Base-by-base conservation (phyloP, 2,329 filamentous ascomycete species). In the Penicillium sp. region DNA sequence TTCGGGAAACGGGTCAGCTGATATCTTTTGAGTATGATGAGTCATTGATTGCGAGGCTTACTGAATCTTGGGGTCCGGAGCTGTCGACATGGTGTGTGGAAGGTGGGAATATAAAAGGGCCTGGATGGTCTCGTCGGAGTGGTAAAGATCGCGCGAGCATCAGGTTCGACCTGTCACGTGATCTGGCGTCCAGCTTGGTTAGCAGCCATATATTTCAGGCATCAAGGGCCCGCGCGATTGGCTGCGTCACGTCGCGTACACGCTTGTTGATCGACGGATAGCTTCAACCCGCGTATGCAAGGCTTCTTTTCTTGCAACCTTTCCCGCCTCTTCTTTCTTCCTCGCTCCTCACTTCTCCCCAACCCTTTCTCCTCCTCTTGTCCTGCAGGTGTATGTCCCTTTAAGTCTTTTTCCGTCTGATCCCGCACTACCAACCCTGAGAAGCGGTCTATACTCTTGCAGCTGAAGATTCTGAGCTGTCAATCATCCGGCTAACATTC, bases 51-150 rank as follows among this genome's bases (percentile, higher is more conserved):
- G 14, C 17, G 37, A 52, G 61, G 75, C 85, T 67, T 78, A 91
- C 89, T 90, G 87, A 58, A 91, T 90, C 81, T 91, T 90, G 49
- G 85, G 78, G 76, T 89, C 86, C 50, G 66, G 61, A 58, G 57
- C 64, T 60, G 71, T 69, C 69, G 87, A 83, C 86, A 89, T 89
- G 70, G 67, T 80, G 71, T 61, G 61, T 60, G 58, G 37, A 49
- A 35, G 39, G 25, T 47, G 42, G 54, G 55, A 45, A 63, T 70
- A 71, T 72, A 69, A 69, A 71, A 71, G 58, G 70, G 64, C 61
- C 48, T 57, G 58, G 55, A 45, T 51, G 41, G 48, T 63, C 57
- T 53, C 52, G 50, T 48, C 48, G 51, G 49, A 55, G 37, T 39
- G 49, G 59, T 42, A 43, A 54, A 61, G 63, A 56, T 61, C 20